Evolutionary conservation across 345 rosid species (phyloP), one percentile per base, ranked within the genome.

Genomic region (Firmiana major): DNA sequence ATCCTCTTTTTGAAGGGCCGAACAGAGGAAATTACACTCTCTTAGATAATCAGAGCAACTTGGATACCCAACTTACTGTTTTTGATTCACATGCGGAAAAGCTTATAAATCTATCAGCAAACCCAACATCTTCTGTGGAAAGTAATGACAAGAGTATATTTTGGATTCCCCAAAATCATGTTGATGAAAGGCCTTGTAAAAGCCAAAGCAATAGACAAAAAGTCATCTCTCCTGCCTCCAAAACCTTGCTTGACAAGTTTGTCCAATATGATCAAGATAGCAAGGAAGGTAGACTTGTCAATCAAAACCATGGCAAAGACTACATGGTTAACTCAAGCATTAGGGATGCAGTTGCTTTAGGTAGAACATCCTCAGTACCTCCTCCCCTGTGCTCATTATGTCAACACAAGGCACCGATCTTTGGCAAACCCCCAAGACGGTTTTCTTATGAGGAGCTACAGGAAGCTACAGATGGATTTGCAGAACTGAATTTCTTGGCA

Each of bases 301-400:
- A 71, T 28, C 88, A 80, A 75, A 80, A 79, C 43, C 81, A 77
- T 63, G 79, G 75, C 3, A 81, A 73, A n/a, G 77, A 82, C 36
- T 75, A 59, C 54, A 74, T 36, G 53, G 77, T 70, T 48, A 79
- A 53, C 76, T 80, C 96, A 75, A 79, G 75, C 78, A 71, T 76
- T 49, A 88, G 84, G 72, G 80, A 73, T 73, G 82, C 85, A 24
- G 88, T 87, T 66, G 77, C 93, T 51, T 77, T 86, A 36, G 86
- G 88, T 51, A 87, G 92, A 87, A 79, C 83, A 53, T 87, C 90
- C 71, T 89, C 90, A 1, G 71, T 75, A 76, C 96, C 96, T 66
- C 96, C 96, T 78, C 96, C 96, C 9, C 69, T 91, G 64, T 91
- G 96, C 80, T 88, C 93, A 7, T 74, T 88, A n/a, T 91, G 96